A percentile compares a stretch with the other conserved stretches of the same genome.
These are phyloP conservation scores for Heracleum sosnowskyi DNA, from an alignment of 129 eudicot genomes.

Conservation along the genomic window DNA sequence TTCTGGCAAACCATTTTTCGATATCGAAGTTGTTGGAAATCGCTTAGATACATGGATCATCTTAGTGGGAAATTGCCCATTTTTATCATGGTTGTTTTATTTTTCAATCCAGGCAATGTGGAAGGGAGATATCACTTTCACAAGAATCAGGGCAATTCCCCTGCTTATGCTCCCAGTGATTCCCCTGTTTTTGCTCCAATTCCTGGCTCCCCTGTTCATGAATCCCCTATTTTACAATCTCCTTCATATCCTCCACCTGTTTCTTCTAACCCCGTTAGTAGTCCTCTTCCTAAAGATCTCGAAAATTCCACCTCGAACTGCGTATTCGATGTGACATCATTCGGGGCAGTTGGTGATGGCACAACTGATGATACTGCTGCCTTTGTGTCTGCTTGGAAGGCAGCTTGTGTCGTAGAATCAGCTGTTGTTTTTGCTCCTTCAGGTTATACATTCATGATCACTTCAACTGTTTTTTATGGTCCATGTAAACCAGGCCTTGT, in stretches of 20 bases:
- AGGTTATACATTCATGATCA: slow-evolving; percentile 44
- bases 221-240: slow-evolving; percentile 20
- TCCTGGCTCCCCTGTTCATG: slow-evolving; percentile 23
- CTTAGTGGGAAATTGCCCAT: slow-evolving; percentile 1
- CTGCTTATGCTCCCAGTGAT: slow-evolving; percentile 11
- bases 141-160: slow-evolving; percentile 27
- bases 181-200: slow-evolving; percentile 31
- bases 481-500: slow-evolving; percentile 93
- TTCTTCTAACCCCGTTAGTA: slow-evolving; percentile 32
- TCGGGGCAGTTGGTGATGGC: slow-evolving; percentile 89
- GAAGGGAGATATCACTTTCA: slow-evolving; percentile 46
- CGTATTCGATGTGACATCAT: slow-evolving; percentile 56
- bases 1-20: not conserved
- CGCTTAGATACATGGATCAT: slow-evolving; percentile 13
- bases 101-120: slow-evolving; percentile 24
- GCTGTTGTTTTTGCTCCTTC: slow-evolving; percentile 58
- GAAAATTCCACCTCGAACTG: slow-evolving; percentile 20
- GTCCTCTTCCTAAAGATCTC: slow-evolving; percentile 12
- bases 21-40: not conserved
- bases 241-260: slow-evolving; percentile 16
- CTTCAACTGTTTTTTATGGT: slow-evolving; percentile 78
- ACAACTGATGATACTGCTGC: slow-evolving; percentile 74
- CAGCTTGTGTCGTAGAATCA: slow-evolving; percentile 78
- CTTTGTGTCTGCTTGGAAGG: slow-evolving; percentile 78
- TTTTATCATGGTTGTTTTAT: slow-evolving; percentile 12